Base-by-base conservation (phyloP, 345 rosid genomes). In the Capsella bursapastoris region DNA sequence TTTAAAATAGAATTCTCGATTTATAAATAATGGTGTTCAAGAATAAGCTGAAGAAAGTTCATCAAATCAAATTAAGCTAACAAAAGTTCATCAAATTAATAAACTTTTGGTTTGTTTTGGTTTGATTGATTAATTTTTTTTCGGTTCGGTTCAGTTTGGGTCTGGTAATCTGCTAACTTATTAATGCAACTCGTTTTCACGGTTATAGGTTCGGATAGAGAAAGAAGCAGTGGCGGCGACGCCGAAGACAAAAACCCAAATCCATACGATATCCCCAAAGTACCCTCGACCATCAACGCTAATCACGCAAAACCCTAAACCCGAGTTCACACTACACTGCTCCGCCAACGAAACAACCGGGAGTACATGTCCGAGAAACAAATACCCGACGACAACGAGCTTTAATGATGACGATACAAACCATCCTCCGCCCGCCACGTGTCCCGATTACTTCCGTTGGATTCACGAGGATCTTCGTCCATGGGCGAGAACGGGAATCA, bases 381-480 rank as follows among this genome's bases (percentile, higher is more conserved):
- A 8, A 3, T 83, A 86, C 67, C 86, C 87, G 13, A 56, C 78
- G 2, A 62, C 74, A 28, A 45, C 65, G 68, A 75, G 72, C 68
- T 72, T 72, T 34, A 2, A 13, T 28, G 81, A 78, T n/a, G 77
- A 67, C 5, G 73, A 64, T 52, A 0, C 77, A 1, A 51, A 71
- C 10, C 60, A 9, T 61, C 25, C 66, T 51, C 31, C 77, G 34
- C 58, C 44, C 43, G 12, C 34, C 78, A 47, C 88, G 57, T 88
- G 92, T 67, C 88, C 92, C 0, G 75, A 82, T 29, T 84, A 88
- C 84, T 90, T 90, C 73, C 81, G 81, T 0, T 88, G 90, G 91
- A 87, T 90, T 69, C 89, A 87, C 66, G 91, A 87, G 78, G 96
- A 90, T 72, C 81, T 88, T 8, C 84, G 84, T 71, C 90, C 89